Conservation (phyloP, 2,329 filamentous ascomycete species). For the Berkeleyomyces rouxiae region DNA sequence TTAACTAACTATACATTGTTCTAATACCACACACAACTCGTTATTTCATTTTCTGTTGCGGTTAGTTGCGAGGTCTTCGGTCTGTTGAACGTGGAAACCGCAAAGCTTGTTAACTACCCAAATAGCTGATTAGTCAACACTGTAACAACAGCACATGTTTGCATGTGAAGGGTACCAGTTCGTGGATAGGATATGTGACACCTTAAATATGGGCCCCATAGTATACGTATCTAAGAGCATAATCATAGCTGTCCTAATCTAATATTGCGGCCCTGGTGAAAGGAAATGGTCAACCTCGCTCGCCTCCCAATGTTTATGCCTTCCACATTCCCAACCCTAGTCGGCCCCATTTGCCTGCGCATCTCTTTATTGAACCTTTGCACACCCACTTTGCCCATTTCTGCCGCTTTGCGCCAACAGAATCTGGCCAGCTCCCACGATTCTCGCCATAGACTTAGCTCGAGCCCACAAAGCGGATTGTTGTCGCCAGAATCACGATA, state of each 20-base stretch:
- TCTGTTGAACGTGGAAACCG: too few species aligned
- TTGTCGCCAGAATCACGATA: neutral
- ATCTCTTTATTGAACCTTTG: neutral
- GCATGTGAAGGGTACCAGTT: neutral
- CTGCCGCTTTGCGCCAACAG: neutral
- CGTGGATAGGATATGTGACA: neutral
- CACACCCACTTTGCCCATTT: neutral
- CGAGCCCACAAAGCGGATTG: neutral
- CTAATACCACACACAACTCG: neutral
- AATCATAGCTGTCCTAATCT: neutral
- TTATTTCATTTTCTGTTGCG: neutral
- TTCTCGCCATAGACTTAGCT: too few species aligned
- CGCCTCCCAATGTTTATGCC: neutral
- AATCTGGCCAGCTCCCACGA: neutral
- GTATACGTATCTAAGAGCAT: neutral
- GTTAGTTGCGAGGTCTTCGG: too few species aligned
- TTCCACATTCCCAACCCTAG: neutral
- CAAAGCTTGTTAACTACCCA: too few species aligned
- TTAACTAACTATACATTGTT: too few species aligned
- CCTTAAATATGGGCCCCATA: neutral
- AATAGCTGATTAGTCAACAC: too few species aligned
- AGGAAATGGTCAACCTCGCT: too few species aligned
- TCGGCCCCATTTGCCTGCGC: too few species aligned
- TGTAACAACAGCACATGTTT: neutral
- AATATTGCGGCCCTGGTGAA: neutral